These are phyloP conservation scores for Phialophora macrospora DNA, from an alignment of 2,329 filamentous ascomycete genomes.

Conservation along the genomic window DNA sequence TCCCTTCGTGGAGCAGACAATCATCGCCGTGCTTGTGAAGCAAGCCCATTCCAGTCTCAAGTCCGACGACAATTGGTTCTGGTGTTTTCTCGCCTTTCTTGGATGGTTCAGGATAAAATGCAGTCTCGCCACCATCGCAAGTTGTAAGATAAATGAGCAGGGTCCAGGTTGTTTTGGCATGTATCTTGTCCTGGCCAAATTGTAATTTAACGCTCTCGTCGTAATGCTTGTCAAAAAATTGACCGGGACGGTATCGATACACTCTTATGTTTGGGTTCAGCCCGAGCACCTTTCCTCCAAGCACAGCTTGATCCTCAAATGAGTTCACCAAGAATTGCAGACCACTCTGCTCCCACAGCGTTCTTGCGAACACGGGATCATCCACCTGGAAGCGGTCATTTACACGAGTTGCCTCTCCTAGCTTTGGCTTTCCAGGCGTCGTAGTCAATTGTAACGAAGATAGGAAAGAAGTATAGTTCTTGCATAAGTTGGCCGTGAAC, in stretches of 20 bases:
- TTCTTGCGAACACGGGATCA: slow-evolving; percentile 73
- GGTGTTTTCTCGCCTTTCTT: slow-evolving; percentile 48
- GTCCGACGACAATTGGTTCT: slow-evolving; percentile 69
- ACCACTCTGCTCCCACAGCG: slow-evolving; percentile 77
- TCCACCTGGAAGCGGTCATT: slow-evolving; percentile 88
- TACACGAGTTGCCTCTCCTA: slow-evolving; percentile 78
- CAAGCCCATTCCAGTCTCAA: slow-evolving; percentile 83
- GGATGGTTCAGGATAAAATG: slow-evolving; percentile 77
- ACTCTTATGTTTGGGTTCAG: slow-evolving; percentile 87
- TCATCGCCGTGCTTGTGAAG: slow-evolving; percentile 88
- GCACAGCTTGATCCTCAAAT: slow-evolving; percentile 52
- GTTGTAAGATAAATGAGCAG: slow-evolving; percentile 85
- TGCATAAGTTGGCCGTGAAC: slow-evolving; percentile 75
- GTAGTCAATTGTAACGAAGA: slow-evolving; percentile 72
- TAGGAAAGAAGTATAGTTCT: slow-evolving; percentile 75
- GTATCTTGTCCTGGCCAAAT: slow-evolving; percentile 56
- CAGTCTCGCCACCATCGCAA: slow-evolving; percentile 84
- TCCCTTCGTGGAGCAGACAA: slow-evolving; percentile 87
- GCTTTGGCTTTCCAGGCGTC: slow-evolving; percentile 77
- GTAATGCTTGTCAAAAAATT: slow-evolving; percentile 93
- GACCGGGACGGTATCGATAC: slow-evolving; percentile 82
- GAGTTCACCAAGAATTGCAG: slow-evolving; percentile 64
- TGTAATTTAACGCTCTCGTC: slow-evolving; percentile 81
- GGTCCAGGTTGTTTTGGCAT: slow-evolving; percentile 84
- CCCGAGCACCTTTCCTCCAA: slow-evolving; percentile 83